Evolutionary conservation across 495 filamentous ascomycete genomes (phyloP).

Genomic region (Daldinia bambusicola): DNA sequence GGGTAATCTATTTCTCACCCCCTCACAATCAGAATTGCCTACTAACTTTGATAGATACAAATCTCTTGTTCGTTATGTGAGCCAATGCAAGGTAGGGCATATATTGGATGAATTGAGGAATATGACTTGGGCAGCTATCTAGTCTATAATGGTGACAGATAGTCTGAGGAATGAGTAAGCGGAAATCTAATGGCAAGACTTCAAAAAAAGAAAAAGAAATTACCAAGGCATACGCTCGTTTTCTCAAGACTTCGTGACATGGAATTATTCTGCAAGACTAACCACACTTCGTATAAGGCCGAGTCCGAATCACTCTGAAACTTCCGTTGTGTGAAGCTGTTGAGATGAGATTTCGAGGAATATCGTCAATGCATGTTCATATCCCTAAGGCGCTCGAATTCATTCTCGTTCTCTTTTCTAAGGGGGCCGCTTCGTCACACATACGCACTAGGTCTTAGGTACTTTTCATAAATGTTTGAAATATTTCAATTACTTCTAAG

Average conservation of each 20-base stretch:
- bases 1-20: conserved; percentile 64
- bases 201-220: background rate
- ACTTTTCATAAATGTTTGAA: too few relatives aligned
- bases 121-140: too few relatives aligned
- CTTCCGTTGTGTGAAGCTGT: background rate
- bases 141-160: too few relatives aligned
- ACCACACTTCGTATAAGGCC: background rate
- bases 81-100: background rate
- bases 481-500: background rate
- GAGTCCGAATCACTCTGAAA: background rate
- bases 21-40: conserved; percentile 22
- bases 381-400: too few relatives aligned
- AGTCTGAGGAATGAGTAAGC: background rate
- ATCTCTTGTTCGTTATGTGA: conserved; percentile 62
- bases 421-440: too few relatives aligned
- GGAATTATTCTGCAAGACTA: background rate
- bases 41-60: conserved; percentile 52
- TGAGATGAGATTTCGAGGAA: background rate
- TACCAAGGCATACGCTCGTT: too few relatives aligned
- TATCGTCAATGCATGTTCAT: background rate
- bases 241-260: too few relatives aligned
- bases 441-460: too few relatives aligned
- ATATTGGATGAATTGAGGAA: background rate
- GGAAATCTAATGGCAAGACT: background rate
- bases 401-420: too few relatives aligned